Evolutionary conservation across 257 asterid species (phyloP), one percentile per base, ranked within the genome.

Genomic region (Rubia yunnanensis): DNA sequence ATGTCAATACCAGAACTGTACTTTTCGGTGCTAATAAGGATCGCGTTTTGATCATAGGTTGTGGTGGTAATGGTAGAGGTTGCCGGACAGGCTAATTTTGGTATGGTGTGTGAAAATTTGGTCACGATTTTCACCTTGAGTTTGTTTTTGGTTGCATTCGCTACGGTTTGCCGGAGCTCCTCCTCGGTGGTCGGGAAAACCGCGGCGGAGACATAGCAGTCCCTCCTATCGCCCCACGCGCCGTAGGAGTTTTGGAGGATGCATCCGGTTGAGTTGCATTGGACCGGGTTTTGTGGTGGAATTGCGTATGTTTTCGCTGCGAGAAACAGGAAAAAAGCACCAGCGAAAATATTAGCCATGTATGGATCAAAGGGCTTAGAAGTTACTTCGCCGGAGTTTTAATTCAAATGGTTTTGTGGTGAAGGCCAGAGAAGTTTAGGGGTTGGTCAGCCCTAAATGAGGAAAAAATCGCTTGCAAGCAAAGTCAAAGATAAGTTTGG

Each of bases 101-200:
- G 98, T 6, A 91, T 91, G 0, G 90, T 85, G 73, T 91, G 96
- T 1, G 95, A 85, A 76, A 87, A 91, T 75, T 66, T 80, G 5
- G 95, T 85, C 22, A 88, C 91, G 0, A 75, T 83, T 74, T 86
- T 91, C 4, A 87, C 84, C 60, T 81, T 85, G 24, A 71, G 72
- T 23, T 66, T 76, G 14, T 77, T 84, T 71, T 67, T 78, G 80
- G 13, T 76, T 7, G 95, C 96, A 15, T 73, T 49, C 53, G 95
- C 95, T 17, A 91, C 84, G 49, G 82, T 87, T 11, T 57, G 55
- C 15, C 65, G 81, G 62, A 91, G 90, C 48, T 88, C 85, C 22
- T 73, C 86, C 64, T 88, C 97, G 1, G 87, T 85, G 50, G 85
- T 65, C 10, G 96, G 95, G 77, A 78, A 88, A 23, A 80, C 82